These are phyloP conservation scores for Moniliella sp. DNA, from an alignment of 1,284 basidiomycete species.

Conservation along the genomic window DNA sequence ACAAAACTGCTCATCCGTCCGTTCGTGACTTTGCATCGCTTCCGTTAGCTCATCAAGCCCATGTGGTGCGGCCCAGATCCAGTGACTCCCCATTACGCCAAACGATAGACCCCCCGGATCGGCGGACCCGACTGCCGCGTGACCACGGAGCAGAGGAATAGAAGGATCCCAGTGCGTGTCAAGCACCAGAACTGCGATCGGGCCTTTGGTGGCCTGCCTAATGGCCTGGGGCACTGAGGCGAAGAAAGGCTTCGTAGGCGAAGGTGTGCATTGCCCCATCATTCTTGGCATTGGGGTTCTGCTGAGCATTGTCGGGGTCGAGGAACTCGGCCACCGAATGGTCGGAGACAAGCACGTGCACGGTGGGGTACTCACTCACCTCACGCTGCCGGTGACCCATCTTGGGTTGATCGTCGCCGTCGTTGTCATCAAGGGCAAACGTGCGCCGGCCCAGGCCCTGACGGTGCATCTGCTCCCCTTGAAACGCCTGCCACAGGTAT, in stretches of 20 bases:
- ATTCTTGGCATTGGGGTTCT: conserved; percentile 3
- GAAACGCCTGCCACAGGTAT: conserved; percentile 16
- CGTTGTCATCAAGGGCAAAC: conserved; percentile 11
- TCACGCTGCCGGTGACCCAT: conserved; percentile 1
- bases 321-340: conserved; percentile 8
- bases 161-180: conserved; percentile 9
- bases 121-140: conserved; percentile 9
- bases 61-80: conserved; percentile 13
- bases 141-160: conserved; percentile 9
- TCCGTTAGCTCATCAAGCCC: conserved; percentile 5
- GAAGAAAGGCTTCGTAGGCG: background rate
- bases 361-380: conserved; percentile 3
- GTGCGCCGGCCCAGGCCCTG: conserved; percentile 9
- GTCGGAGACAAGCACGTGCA: conserved; percentile 8
- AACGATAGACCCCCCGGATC: conserved; percentile 6
- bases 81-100: conserved; percentile 15
- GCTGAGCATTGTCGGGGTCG: conserved; percentile 13
- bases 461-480: conserved; percentile 16
- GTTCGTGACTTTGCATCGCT: conserved; percentile 8
- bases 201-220: background rate
- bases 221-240: background rate
- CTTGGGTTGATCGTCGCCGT: conserved; percentile 1
- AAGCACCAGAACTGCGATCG: conserved; percentile 10
- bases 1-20: conserved; percentile 9
- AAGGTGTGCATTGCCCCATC: background rate